Conservation (phyloP, 176 grass and related monocot genomes). For the Ensete ventricosum region DNA sequence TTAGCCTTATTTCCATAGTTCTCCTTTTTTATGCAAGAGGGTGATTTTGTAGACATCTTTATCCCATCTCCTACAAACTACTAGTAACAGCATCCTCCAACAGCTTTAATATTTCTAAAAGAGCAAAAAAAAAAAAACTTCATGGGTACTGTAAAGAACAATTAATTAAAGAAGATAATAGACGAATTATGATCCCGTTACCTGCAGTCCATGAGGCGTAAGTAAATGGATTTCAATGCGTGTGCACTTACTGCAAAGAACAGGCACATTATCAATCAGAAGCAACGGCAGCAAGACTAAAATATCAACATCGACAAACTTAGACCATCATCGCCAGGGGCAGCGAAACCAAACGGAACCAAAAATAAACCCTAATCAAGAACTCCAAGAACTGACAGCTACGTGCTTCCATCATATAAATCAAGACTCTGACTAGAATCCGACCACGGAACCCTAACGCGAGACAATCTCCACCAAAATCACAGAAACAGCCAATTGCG, state of each 20-base stretch:
- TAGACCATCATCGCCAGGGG: neutral
- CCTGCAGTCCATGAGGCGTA: conserved; percentile 91
- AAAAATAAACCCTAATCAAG: no score
- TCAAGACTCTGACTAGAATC: no score
- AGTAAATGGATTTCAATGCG: conserved; percentile 96
- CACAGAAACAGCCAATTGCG: no score
- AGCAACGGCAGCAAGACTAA: neutral
- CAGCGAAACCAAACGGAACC: neutral
- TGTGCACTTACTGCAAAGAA: conserved; percentile 77
- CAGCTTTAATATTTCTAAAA: neutral
- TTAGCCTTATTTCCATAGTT: no score
- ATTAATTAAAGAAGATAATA: neutral
- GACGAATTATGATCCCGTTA: conserved; percentile 13
- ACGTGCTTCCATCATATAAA: neutral
- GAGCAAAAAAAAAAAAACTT: neutral
- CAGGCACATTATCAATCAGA: neutral
- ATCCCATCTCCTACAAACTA: no score
- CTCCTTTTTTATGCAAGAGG: no score
- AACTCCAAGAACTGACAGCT: neutral
- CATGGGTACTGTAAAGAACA: neutral
- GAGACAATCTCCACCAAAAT: neutral
- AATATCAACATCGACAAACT: neutral
- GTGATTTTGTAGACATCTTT: no score
- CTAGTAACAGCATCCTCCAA: no score
- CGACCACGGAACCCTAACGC: neutral